These are phyloP conservation scores for Alternaria brassicicola DNA, from an alignment of 2,329 filamentous ascomycete genomes.

Conservation along the genomic window DNA sequence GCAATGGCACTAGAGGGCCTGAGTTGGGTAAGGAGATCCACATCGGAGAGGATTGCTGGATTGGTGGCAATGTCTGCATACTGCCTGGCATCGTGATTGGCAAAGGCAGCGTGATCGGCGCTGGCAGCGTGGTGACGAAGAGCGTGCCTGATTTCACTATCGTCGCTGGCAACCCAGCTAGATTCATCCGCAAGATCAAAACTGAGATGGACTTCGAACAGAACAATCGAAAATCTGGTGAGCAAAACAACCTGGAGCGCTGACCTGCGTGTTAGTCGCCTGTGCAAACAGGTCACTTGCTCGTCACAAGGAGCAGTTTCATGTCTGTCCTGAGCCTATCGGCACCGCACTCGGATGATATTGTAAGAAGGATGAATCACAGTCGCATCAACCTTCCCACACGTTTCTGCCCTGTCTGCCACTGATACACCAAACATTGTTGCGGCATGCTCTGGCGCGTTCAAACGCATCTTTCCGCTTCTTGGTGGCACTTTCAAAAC, in stretches of 20 bases:
- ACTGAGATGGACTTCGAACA: slow-evolving; percentile 40
- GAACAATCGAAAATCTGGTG: slow-evolving; percentile 8
- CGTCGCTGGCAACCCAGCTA: slow-evolving; percentile 71
- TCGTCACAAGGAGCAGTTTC: slow-evolving; percentile 1
- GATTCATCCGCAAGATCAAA: slow-evolving; percentile 60
- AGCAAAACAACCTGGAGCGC: neutral
- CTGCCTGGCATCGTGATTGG: slow-evolving; percentile 81
- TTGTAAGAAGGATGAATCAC: neutral
- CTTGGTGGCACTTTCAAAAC: neutral
- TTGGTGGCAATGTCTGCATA: slow-evolving; percentile 61
- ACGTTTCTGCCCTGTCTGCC: neutral
- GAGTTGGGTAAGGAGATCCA: slow-evolving; percentile 75
- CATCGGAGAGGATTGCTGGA: slow-evolving; percentile 72
- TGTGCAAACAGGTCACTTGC: neutral
- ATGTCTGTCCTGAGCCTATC: neutral
- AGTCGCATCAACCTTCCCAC: neutral
- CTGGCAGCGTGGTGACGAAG: slow-evolving; percentile 85
- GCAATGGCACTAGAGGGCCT: slow-evolving; percentile 76
- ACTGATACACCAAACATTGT: neutral
- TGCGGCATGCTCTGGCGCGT: neutral
- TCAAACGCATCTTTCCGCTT: slow-evolving; percentile 3
- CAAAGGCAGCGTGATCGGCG: slow-evolving; percentile 74
- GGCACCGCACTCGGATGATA: neutral
- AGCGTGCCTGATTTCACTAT: slow-evolving; percentile 69
- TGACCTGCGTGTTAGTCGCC: neutral